These are phyloP conservation scores for Fulvia fulva DNA, from an alignment of 2,329 filamentous ascomycete species.

Conservation along the genomic window DNA sequence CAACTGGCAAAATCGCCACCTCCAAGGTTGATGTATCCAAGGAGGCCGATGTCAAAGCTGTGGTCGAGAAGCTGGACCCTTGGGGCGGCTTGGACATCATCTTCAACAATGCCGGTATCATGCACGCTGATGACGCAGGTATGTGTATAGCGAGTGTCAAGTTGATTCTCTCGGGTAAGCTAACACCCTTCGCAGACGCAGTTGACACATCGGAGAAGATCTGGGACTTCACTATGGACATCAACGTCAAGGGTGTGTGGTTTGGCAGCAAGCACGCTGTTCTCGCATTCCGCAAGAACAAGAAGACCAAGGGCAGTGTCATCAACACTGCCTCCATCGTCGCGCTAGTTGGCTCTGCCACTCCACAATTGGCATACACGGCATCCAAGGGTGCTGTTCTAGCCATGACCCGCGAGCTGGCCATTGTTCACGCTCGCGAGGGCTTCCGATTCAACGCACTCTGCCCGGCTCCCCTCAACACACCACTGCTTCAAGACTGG, in stretches of 20 bases:
- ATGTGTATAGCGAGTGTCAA: conserved; percentile 4
- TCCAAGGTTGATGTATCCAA: conserved; percentile 76
- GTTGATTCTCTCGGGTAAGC: background rate
- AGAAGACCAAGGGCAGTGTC: conserved; percentile 74
- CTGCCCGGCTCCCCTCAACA: conserved; percentile 89
- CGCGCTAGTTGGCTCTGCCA: conserved; percentile 79
- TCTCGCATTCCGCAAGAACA: conserved; percentile 71
- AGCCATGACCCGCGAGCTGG: conserved; percentile 82
- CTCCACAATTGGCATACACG: conserved; percentile 87
- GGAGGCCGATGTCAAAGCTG: conserved; percentile 70
- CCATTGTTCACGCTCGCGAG: conserved; percentile 87
- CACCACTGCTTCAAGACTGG: conserved; percentile 88
- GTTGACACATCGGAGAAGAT: conserved; percentile 82
- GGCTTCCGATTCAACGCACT: conserved; percentile 86
- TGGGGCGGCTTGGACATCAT: conserved; percentile 89
- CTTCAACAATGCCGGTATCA: conserved; percentile 98
- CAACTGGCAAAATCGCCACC: conserved; percentile 60
- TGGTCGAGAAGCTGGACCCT: conserved; percentile 69
- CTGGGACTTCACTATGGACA: conserved; percentile 89
- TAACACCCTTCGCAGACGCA: conserved; percentile 44
- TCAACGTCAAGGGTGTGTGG: conserved; percentile 99
- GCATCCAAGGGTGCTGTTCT: conserved; percentile 90
- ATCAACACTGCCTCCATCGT: conserved; percentile 93
- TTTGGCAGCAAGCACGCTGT: conserved; percentile 91
- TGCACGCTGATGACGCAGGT: conserved; percentile 67